These are phyloP conservation scores for Phaeolepiota aurea DNA, from an alignment of 768 basidiomycete species.

Conservation along the genomic window DNA sequence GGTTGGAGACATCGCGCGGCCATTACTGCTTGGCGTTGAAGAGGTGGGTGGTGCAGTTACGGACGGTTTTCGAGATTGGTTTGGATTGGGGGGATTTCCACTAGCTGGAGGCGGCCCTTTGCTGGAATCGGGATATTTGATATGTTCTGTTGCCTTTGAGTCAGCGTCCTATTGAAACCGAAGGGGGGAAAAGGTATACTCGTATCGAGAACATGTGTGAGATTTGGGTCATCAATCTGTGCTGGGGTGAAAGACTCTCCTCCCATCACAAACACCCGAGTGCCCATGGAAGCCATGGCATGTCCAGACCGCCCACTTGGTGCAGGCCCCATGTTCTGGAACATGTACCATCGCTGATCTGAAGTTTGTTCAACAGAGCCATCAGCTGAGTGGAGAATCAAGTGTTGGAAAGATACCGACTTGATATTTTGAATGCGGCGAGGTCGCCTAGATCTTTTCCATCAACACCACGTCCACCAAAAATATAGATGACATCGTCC, in stretches of 20 bases:
- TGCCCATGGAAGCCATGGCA: conserved; percentile 92
- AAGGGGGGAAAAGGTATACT: conserved; percentile 43
- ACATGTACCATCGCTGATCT: conserved; percentile 99
- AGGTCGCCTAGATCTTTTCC: conserved; percentile 93
- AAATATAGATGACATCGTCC: conserved; percentile 95
- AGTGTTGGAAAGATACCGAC: conserved; percentile 40
- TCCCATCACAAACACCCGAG: conserved; percentile 87
- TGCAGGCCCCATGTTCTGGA: conserved; percentile 98
- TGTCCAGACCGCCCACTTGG: conserved; percentile 92
- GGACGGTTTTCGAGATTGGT: conserved; percentile 41
- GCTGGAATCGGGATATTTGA: conserved; percentile 81
- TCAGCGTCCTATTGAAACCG: conserved; percentile 2
- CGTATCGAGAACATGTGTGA: conserved; percentile 92
- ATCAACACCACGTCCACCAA: conserved; percentile 94
- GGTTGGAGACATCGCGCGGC: conserved; percentile 41
- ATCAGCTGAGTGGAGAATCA: conserved; percentile 1
- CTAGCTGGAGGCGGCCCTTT: conserved; percentile 15
- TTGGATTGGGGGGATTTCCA: conserved; percentile 21
- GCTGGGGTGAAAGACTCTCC: conserved; percentile 80
- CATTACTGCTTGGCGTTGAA: conserved; percentile 18
- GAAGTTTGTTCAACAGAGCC: conserved; percentile 7
- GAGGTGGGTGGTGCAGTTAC: conserved; percentile 25
- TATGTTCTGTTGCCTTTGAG: conserved; percentile 61
- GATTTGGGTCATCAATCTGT: conserved; percentile 68
- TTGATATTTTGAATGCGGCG: conserved; percentile 94